Conservation (phyloP, 2,329 filamentous ascomycete species). For the Fusarium anguioides region DNA sequence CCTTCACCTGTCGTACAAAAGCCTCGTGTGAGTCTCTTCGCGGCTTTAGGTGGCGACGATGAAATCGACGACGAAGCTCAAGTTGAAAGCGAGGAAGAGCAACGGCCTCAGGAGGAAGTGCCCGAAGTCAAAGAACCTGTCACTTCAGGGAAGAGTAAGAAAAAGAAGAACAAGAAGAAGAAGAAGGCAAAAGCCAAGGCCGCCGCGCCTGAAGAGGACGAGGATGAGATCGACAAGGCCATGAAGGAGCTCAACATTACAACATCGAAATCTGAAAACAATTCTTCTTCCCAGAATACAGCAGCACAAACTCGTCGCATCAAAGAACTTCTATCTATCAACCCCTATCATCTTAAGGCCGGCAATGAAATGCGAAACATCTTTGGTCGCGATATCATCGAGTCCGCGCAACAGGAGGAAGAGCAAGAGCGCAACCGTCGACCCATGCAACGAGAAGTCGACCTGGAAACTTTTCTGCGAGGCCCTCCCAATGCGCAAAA, state of each 20-base stretch:
- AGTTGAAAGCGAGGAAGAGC: slow-evolving; percentile 49
- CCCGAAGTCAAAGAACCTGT: slow-evolving; percentile 27
- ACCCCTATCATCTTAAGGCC: slow-evolving; percentile 80
- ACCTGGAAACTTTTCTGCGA: slow-evolving; percentile 66
- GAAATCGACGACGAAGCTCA: slow-evolving; percentile 56
- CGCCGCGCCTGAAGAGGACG: slow-evolving; percentile 45
- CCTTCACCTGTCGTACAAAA: slow-evolving; percentile 48
- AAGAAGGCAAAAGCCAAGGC: slow-evolving; percentile 47
- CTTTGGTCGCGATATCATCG: slow-evolving; percentile 68
- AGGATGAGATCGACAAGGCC: slow-evolving; percentile 68
- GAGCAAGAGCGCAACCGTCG: slow-evolving; percentile 55
- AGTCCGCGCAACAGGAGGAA: slow-evolving; percentile 63
- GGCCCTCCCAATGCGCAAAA: slow-evolving; percentile 67
- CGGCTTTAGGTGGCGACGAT: slow-evolving; percentile 60
- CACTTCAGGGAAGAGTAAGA: slow-evolving; percentile 51
- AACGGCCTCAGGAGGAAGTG: slow-evolving; percentile 37
- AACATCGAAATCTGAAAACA: slow-evolving; percentile 14
- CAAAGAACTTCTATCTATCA: slow-evolving; percentile 60
- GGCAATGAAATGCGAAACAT: slow-evolving; percentile 86
- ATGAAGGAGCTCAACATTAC: slow-evolving; percentile 61
- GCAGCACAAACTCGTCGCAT: slow-evolving; percentile 42
- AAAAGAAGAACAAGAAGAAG: slow-evolving; percentile 55
- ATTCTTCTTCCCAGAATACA: neutral
- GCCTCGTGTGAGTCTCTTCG: slow-evolving; percentile 61
- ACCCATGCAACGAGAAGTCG: slow-evolving; percentile 61